Percentiles rank a stretch among this genome's conserved stretches.
Conservation (phyloP, 805 yeast genomes). For the Schwanniomyces polymorphus region DNA sequence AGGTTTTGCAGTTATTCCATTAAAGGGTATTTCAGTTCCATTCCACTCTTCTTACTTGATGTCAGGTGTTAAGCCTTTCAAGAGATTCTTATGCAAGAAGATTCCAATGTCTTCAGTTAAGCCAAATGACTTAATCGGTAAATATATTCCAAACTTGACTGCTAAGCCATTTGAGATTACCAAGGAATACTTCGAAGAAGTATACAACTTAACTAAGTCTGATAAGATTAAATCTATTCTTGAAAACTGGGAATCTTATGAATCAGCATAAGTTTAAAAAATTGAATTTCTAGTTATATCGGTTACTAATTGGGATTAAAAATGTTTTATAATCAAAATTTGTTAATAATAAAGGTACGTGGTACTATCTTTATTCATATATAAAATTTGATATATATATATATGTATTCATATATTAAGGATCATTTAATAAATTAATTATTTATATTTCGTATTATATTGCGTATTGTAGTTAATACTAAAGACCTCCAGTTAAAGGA, state of each 20-base stretch:
- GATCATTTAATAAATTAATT: constrained; percentile 4
- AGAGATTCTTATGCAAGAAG: constrained; percentile 95
- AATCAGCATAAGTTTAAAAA: constrained; percentile 36
- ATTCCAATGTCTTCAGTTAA: constrained; percentile 92
- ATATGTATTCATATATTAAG: not conserved
- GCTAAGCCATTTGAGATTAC: constrained; percentile 96
- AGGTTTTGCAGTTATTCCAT: constrained; percentile 97
- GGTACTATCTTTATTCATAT: not conserved
- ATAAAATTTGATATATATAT: not conserved
- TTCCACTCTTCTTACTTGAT: constrained; percentile 99
- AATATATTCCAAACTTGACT: constrained; percentile 97
- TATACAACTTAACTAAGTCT: constrained; percentile 85
- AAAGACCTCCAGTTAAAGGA: constrained; percentile 43
- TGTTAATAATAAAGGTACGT: not conserved
- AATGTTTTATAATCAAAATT: not conserved
- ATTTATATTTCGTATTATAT: not conserved
- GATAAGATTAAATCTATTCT: constrained; percentile 86
- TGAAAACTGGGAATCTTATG: constrained; percentile 94
- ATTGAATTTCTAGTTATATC: not conserved
- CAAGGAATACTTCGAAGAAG: constrained; percentile 96
- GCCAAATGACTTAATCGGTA: constrained; percentile 89
- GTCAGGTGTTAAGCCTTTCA: constrained; percentile 99
- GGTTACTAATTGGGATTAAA: not conserved
- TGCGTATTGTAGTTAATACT: not conserved
- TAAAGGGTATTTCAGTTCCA: constrained; percentile 98